These are phyloP conservation scores for Triglochin maritima DNA, from an alignment of 106 monocot species.

Conservation along the genomic window DNA sequence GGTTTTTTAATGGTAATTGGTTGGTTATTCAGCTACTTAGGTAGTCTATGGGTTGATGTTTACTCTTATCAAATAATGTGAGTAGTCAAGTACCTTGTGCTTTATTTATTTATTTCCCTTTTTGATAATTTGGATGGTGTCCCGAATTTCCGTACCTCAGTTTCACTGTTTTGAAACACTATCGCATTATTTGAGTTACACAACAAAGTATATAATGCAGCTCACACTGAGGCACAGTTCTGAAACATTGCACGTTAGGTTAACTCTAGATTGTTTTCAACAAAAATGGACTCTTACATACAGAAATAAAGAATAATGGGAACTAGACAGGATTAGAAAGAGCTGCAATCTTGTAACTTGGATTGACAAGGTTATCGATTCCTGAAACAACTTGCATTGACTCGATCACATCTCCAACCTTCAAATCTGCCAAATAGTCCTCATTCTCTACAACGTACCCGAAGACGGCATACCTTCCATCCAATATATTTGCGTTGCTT, in stretches of 20 bases:
- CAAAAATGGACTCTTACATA: neutral
- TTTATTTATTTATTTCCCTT: too few species aligned
- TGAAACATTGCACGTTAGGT: neutral
- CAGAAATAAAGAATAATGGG: neutral
- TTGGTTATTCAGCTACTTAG: too few species aligned
- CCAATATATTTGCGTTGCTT: slow-evolving; percentile 94
- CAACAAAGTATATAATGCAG: neutral
- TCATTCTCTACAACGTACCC: slow-evolving; percentile 90
- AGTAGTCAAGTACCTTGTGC: too few species aligned
- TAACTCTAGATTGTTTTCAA: neutral
- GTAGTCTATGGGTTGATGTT: too few species aligned
- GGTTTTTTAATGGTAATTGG: too few species aligned
- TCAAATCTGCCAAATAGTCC: slow-evolving; percentile 79
- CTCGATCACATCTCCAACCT: slow-evolving; percentile 94
- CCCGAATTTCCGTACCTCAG: neutral
- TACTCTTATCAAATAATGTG: too few species aligned
- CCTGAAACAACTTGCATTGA: slow-evolving; percentile 90
- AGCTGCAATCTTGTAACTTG: slow-evolving; percentile 78
- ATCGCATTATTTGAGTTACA: neutral
- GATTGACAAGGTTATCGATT: slow-evolving; percentile 86
- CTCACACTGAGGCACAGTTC: neutral
- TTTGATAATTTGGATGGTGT: neutral
- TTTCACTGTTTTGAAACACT: neutral
- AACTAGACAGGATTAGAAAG: slow-evolving; percentile 3
- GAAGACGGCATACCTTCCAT: slow-evolving; percentile 83